Evolutionary conservation across 2,329 filamentous ascomycete genomes (phyloP), one percentile per base, ranked within the genome.

Genomic region (Sporothrix variecibatus): DNA sequence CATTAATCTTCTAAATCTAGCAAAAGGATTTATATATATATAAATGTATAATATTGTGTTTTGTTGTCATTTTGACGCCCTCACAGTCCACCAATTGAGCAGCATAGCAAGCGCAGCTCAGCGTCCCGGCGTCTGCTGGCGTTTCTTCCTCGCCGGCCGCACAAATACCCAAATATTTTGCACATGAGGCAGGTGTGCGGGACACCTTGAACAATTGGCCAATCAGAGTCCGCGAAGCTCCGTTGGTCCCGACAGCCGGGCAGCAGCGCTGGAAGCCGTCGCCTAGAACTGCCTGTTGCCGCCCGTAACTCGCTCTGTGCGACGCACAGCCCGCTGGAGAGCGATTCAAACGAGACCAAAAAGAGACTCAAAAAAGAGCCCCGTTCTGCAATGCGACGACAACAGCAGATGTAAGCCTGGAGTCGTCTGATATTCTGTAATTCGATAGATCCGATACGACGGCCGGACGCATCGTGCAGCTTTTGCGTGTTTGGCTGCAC

Each of bases 161-260:
- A 53, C 23, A n/a, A 4, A 38, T 51, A 26, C 71, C 71, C 73
- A 71, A 58, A 74, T 68, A 56, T 58, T 71, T 73, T 68, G 38
- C 58, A 64, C 23, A 64, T 64, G 58, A 64, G 62, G 38, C 34
- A 26, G 11, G 38, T 20, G 38, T 2, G 62, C 62, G 62, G 38
- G 23, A 67, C 62, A 46, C 40, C 23, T 67, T 23, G 51, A 49
- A 49, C 31, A 58, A 76, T 76, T 75, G 72, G 56, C 75, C 75
- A 76, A 75, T 74, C 74, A 76, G 72, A 73, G 65, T 23, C 40
- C 46, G 34, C 40, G 26, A 40, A 75, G 65, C 71, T 38, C 64
- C 68, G 69, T 43, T 70, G 43, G 72, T 73, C 58, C 72, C 74
- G 72, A 72, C 68, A 62, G 56, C 67, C 71, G 65, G 72, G 23